These are phyloP conservation scores for Kazachstania viticola DNA, from an alignment of 805 yeast genomes.

Conservation along the genomic window DNA sequence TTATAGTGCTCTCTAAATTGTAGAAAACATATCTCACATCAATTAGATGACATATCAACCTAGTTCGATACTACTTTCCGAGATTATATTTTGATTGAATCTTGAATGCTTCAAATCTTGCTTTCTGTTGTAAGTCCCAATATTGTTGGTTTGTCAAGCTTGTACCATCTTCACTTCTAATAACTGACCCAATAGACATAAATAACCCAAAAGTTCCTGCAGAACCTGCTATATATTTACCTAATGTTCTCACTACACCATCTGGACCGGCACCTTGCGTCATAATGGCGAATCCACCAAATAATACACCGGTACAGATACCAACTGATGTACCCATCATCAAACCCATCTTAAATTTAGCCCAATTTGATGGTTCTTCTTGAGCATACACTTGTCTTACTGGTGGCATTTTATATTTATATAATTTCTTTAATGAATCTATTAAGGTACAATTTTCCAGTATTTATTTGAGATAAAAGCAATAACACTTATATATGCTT, in stretches of 20 bases:
- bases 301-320: conserved; percentile 86
- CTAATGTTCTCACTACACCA: conserved; percentile 92
- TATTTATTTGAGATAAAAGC: no score
- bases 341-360: conserved; percentile 96
- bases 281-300: conserved; percentile 84
- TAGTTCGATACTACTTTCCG: not conserved
- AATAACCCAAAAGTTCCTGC: conserved; percentile 94
- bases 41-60: no score
- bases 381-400: conserved; percentile 52
- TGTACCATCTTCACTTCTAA: conserved; percentile 53
- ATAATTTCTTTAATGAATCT: conserved; percentile 1
- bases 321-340: conserved; percentile 84
- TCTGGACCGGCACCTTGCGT: conserved; percentile 97
- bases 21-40: no score
- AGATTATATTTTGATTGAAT: conserved; percentile 14
- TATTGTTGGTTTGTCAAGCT: conserved; percentile 7
- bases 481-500: no score
- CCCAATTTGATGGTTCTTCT: conserved; percentile 77
- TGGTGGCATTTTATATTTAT: conserved; percentile 39
- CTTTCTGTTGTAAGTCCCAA: conserved; percentile 19
- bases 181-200: conserved; percentile 92
- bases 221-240: conserved; percentile 92
- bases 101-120: conserved; percentile 24
- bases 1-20: no score
- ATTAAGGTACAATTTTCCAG: no score